Percentiles rank a stretch among this genome's conserved stretches.
phyloP scores from a whole-genome alignment of 164 flowering plant genomes.

The Berberis thunbergii region DNA sequence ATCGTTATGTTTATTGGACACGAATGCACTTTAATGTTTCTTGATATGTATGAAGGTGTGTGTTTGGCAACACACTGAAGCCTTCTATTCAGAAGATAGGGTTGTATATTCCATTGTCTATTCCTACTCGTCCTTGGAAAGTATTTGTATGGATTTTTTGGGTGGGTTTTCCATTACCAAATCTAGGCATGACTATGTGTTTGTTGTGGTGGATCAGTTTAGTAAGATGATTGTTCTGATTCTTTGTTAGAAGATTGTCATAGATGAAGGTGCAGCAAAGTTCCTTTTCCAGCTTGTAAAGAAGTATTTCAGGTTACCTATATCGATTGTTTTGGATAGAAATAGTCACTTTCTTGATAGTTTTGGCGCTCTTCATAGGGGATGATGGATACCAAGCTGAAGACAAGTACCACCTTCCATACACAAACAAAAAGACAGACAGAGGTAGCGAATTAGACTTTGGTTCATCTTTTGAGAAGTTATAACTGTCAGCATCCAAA shows the following conservation, averaged over 20 bases:
- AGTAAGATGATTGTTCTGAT: not conserved
- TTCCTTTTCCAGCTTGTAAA: not conserved
- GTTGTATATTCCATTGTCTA: not conserved
- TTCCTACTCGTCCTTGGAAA: not conserved
- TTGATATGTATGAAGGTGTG: too few relatives aligned
- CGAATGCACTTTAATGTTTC: too few relatives aligned
- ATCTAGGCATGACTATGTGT: not conserved
- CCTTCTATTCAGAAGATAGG: not conserved
- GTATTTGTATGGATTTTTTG: not conserved
- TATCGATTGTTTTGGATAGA: not conserved
- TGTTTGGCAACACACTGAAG: too few relatives aligned
- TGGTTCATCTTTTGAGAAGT: not conserved
- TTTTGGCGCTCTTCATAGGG: not conserved
- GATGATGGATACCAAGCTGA: not conserved
- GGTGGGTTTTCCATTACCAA: slow-evolving; percentile 1
- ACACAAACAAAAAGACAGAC: too few relatives aligned
- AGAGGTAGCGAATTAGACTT: not conserved
- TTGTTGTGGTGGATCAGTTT: slow-evolving; percentile 1
- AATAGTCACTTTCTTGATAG: not conserved
- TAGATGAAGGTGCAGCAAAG: not conserved
- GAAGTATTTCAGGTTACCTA: not conserved
- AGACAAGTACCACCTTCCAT: not conserved
- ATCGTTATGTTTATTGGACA: too few relatives aligned
- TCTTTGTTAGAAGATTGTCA: not conserved
- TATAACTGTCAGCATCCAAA: not conserved